Evolutionary conservation across 169 alveolate species (phyloP), one percentile per base, ranked within the genome.

Genomic region (Plasmodium relictum): DNA sequence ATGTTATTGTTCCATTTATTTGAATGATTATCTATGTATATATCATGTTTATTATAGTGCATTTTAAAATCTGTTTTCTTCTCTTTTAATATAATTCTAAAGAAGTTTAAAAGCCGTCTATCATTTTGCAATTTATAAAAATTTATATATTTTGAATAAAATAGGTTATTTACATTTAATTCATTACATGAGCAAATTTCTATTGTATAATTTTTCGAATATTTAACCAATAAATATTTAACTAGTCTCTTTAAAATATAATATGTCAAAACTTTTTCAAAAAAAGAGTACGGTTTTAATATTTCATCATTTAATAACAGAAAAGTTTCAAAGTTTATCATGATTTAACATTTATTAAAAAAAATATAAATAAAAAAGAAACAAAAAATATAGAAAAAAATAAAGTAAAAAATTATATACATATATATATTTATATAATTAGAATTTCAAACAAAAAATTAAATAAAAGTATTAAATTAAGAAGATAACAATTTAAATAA

Each of bases 101-200:
- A 41, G 50, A 80, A 59, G 66, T 31, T 31, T 31, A 80, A 80
- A 1, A 31, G 56, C 7, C 14, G 10, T 50, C 10, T 61, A 7
- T 76, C 52, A 16, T 24, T 22, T 39, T 66, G 24, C 1, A 66
- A 18, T 7, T n/a, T 44, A 10, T 50, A 50, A 26, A 65, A 80
- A 59, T 68, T 69, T 31, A 80, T 41, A 66, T 20, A 22, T 18
- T 80, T 61, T 18, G 90, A 66, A 44, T 66, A 41, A 45, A 66
- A 66, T 31, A 80, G 26, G 50, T 80, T 80, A 16, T 24, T 69
- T 22, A 80, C 78, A 42, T 22, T 66, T 52, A 80, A 54, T 18
- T 80, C 90, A 0, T 56, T 22, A 54, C 90, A 80, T n/a, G 83
- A 20, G 59, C 90, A 80, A n/a, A 80, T 54, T 48, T 80, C 90